Evolutionary conservation across 176 grass and related monocot genomes (phyloP).

Genomic region (Stipa capillata): DNA sequence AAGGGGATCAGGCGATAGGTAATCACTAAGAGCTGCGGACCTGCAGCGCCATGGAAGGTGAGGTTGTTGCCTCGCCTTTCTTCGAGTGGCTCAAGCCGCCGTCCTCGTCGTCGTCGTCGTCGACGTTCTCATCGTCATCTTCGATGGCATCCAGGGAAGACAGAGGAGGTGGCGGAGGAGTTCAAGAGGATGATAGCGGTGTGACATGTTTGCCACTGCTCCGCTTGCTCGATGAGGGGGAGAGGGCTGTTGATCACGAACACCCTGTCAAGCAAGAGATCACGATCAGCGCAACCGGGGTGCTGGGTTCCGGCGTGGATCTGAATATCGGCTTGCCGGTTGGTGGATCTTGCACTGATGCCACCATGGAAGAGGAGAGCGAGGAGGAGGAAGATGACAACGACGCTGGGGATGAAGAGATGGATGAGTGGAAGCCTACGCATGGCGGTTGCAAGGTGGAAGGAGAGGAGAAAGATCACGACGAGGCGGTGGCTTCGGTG

Average conservation of each 20-base stretch:
- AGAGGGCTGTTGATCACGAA: neutral
- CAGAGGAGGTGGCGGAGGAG: neutral
- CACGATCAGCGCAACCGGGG: neutral
- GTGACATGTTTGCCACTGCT: conserved; percentile 61
- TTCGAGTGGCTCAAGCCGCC: conserved; percentile 52
- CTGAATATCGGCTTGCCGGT: conserved; percentile 62
- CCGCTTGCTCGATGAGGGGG: conserved; percentile 52
- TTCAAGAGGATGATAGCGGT: neutral
- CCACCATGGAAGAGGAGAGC: neutral
- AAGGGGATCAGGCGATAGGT: neutral
- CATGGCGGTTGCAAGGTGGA: conserved; percentile 19
- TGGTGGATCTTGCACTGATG: conserved; percentile 4
- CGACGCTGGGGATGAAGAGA: conserved; percentile 16
- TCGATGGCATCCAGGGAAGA: conserved; percentile 6
- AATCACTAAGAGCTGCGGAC: neutral
- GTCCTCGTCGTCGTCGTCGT: neutral
- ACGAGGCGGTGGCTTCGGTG: conserved; percentile 8
- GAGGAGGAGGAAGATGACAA: conserved; percentile 21
- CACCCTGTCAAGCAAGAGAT: conserved; percentile 28
- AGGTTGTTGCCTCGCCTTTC: conserved; percentile 16
- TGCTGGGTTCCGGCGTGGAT: conserved; percentile 18
- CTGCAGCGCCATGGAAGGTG: conserved; percentile 32
- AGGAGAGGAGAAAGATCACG: neutral
- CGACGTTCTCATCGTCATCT: neutral
- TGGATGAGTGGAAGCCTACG: neutral